Evolutionary conservation across 73 alveolate species (phyloP).

Genomic region (Symbiodinium pilosum): DNA sequence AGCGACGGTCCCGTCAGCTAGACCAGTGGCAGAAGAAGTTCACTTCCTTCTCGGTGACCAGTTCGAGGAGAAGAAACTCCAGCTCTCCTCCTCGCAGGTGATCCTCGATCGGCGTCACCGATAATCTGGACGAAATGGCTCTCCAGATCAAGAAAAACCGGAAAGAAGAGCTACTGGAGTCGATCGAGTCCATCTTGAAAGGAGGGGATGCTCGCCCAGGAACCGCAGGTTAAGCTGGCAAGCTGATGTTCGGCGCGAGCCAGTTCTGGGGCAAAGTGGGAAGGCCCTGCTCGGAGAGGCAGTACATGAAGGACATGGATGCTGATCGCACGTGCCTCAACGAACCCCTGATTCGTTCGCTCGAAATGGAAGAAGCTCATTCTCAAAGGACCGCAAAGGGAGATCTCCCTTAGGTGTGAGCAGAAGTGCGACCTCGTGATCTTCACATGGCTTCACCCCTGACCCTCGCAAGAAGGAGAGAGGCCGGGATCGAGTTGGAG

Average conservation of each 20-base stretch:
- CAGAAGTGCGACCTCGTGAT: background rate
- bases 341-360: background rate
- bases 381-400: background rate
- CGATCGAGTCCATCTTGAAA: background rate
- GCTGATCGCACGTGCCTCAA: background rate
- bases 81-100: background rate
- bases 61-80: background rate
- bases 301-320: background rate
- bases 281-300: background rate
- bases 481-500: background rate
- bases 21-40: background rate
- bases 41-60: background rate
- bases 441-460: conserved; percentile 26
- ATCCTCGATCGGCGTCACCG: background rate
- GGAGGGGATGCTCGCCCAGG: background rate
- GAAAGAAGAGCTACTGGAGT: background rate
- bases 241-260: background rate
- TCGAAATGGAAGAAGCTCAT: background rate
- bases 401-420: background rate
- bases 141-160: background rate
- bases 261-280: conserved; percentile 20
- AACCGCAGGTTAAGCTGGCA: background rate
- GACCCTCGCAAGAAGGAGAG: background rate
- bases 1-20: background rate
- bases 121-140: background rate